phyloP scores from a whole-genome alignment of 768 basidiomycete genomes.

The Boletus pseudopeckii region DNA sequence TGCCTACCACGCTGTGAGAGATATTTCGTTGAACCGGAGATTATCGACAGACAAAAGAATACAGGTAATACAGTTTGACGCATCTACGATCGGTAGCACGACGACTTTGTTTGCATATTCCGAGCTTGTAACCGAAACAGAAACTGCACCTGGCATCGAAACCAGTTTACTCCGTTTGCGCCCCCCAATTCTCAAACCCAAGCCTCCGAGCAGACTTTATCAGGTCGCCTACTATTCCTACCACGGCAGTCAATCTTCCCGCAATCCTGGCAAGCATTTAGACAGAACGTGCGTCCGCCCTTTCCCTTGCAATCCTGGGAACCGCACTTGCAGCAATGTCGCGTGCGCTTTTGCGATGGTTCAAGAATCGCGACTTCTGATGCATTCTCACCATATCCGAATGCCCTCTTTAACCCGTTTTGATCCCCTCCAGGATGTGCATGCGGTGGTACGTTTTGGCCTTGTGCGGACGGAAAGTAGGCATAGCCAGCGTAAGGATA shows the following conservation, averaged over 20 bases:
- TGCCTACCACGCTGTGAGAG: neutral
- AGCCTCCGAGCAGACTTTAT: slow-evolving; percentile 66
- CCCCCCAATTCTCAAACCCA: slow-evolving; percentile 29
- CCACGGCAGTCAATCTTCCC: slow-evolving; percentile 78
- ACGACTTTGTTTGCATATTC: slow-evolving; percentile 9
- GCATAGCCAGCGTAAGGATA: slow-evolving; percentile 37
- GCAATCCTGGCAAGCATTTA: slow-evolving; percentile 76
- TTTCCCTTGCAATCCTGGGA: slow-evolving; percentile 81
- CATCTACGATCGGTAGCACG: slow-evolving; percentile 4
- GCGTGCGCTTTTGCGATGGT: slow-evolving; percentile 54
- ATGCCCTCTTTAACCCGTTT: slow-evolving; percentile 28
- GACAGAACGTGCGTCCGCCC: slow-evolving; percentile 71
- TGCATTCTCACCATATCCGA: slow-evolving; percentile 25
- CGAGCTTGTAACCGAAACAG: neutral
- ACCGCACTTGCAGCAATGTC: slow-evolving; percentile 83
- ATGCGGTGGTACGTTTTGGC: slow-evolving; percentile 22
- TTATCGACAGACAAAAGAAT: neutral
- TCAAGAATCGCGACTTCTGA: slow-evolving; percentile 32
- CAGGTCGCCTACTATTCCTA: slow-evolving; percentile 72
- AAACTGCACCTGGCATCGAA: neutral
- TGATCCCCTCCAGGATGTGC: slow-evolving; percentile 26
- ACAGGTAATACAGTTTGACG: slow-evolving; percentile 3
- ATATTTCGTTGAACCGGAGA: neutral
- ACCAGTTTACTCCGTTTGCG: neutral
- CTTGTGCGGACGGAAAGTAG: slow-evolving; percentile 28